Base-by-base conservation (phyloP, 495 filamentous ascomycete species). In the Penicillium atrosanguineum region DNA sequence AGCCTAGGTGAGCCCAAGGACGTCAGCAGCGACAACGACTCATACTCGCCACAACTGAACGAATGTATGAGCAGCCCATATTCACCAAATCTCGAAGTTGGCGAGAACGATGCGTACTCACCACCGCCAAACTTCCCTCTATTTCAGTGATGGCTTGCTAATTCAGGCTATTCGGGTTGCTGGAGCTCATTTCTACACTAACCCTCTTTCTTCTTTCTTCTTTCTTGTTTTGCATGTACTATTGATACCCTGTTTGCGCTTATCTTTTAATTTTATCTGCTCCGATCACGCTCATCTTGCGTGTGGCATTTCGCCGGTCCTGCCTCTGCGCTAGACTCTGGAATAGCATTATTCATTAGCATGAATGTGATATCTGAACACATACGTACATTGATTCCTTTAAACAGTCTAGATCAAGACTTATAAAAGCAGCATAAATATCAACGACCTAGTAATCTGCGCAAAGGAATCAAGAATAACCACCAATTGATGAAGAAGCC, bases 211-310 rank as follows among this genome's bases (percentile, higher is more conserved):
- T 45, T 45, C 23, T 5, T 23, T 23, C 23, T 23, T 23, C 23
- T 19, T 25, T 4, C 29, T 46, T 46, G 6, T 3, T 48, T 48
- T 34, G 21, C 14, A 34, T 48, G 29, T 48, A 16, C 18, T 16
- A 16, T 20, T 49, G 46, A 49, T 49, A 49, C 46, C 46, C 46
- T 25, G 20, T 39, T 34, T 15, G 14, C 31, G 31, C 14, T 34
- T 34, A 3, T 14, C 14, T 12, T 34, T 12, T 31, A 8, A 9
- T 12, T 8, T 12, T 8, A 34, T 34, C 11, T 34, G 31, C 11
- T 34, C 14, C 31, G 31, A 34, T 34, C 31, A 34, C 11, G 31
- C 31, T 1, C 12, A 14, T 34, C 12, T 15, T 28, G 20, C 21
- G n/a, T 20, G 38, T 20, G 37, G 18, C 38, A 40, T 36, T 16